These are phyloP conservation scores for Talaromyces verruculosus DNA, from an alignment of 2,329 filamentous ascomycete species.

Conservation along the genomic window DNA sequence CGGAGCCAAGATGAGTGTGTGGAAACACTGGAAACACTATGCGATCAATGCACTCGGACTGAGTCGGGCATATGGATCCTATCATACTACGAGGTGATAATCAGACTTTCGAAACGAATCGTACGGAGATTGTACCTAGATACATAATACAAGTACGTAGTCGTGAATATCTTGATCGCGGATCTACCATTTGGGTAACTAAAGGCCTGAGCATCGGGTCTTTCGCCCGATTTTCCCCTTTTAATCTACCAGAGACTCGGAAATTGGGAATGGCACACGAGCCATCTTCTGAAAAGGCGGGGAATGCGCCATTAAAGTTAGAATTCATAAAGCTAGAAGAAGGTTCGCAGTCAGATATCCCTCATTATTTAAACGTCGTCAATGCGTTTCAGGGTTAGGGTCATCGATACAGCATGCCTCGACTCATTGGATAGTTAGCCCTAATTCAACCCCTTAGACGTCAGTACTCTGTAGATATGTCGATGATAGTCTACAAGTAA, in stretches of 20 bases:
- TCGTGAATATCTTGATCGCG: neutral
- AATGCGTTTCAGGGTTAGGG: neutral
- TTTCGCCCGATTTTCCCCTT: constrained; percentile 1
- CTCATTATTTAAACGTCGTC: neutral
- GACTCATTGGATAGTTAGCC: neutral
- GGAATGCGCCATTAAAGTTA: neutral
- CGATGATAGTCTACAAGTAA: neutral
- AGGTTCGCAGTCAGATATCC: neutral
- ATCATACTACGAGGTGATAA: neutral
- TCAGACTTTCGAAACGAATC: neutral
- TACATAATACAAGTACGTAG: too few relatives aligned
- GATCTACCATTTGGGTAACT: neutral
- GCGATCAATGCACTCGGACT: constrained; percentile 10
- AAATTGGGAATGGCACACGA: neutral
- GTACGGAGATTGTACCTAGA: neutral
- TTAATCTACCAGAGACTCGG: neutral
- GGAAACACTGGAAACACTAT: neutral
- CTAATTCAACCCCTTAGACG: neutral
- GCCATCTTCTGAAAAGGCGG: neutral
- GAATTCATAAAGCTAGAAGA: neutral
- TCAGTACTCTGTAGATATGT: neutral
- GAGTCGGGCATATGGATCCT: neutral
- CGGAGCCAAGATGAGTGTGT: neutral
- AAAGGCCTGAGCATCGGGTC: neutral
- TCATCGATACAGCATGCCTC: neutral